Evolutionary conservation across 2,329 filamentous ascomycete species (phyloP), one percentile per base, ranked within the genome.

Genomic region (Berkeleyomyces basicola): DNA sequence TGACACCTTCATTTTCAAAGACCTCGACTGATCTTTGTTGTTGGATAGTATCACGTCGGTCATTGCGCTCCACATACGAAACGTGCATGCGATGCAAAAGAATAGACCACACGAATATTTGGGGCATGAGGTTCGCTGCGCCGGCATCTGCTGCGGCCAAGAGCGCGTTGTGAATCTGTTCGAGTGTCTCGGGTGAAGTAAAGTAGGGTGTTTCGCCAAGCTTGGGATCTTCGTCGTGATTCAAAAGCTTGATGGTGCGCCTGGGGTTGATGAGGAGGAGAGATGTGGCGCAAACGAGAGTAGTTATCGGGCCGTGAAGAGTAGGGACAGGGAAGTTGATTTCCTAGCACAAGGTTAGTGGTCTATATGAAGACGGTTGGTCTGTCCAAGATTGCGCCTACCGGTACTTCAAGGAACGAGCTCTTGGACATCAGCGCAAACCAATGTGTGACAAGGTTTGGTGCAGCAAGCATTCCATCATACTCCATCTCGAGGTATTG

Each of bases 71-170:
- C 63, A 82, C 78, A 66, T 84, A 86, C 10, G 81, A 81, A 49
- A 82, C 74, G 67, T 83, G 82, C 74, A 93, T 82, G 36, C 81
- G 79, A 68, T 87, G 82, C 7, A 91, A 77, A 36, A 96, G 81
- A 58, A 92, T 76, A 3, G 85, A 83, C 91, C 91, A 97, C 2
- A 87, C 82, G 67, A 95, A 87, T 23, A 89, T 80, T 16, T 88
- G 83, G 1, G 89, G 88, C 62, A 82, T 83, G 23, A 87, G 87
- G 43, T 82, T 82, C 44, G 78, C 75, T n/a, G 82, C 77, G 14
- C 79, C 79, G 23, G 74, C 70, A 37, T 77, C 77, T 10, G 82
- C 79, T 6, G 84, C 82, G 62, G 77, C 75, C 33, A 85, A 73
- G 42, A 96, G 78, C n/a, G 86, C 80, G 61, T 81, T 80, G 67